Evolutionary conservation across 1,139 yeast species (phyloP).

Genomic region (Citeromyces siamensis): DNA sequence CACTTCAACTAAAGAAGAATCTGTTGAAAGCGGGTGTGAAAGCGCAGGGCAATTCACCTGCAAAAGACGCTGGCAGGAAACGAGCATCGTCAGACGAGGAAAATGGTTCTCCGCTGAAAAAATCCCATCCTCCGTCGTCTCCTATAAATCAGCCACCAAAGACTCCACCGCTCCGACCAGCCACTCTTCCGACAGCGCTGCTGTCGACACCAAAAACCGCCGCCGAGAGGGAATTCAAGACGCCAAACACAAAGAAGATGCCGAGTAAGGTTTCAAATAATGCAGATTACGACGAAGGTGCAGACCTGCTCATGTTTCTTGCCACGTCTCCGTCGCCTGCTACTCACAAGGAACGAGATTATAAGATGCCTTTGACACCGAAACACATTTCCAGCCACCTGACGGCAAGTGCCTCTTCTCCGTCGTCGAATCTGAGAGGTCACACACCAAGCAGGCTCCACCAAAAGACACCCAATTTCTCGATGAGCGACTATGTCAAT

Average conservation of each 20-base stretch:
- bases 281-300: slow-evolving; percentile 57
- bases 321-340: slow-evolving; percentile 85
- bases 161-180: neutral
- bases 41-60: slow-evolving; percentile 10
- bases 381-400: slow-evolving; percentile 11
- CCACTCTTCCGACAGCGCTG: slow-evolving; percentile 11
- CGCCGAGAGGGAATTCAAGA: slow-evolving; percentile 12
- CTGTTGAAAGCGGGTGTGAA: slow-evolving; percentile 24
- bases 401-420: slow-evolving; percentile 6
- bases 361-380: slow-evolving; percentile 20
- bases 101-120: slow-evolving; percentile 1
- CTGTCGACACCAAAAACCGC: slow-evolving; percentile 18
- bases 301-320: slow-evolving; percentile 66
- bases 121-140: slow-evolving; percentile 1
- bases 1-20: slow-evolving; percentile 24
- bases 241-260: slow-evolving; percentile 14
- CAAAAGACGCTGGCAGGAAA: neutral
- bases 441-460: slow-evolving; percentile 15
- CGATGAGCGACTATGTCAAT: slow-evolving; percentile 73
- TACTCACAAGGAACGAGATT: slow-evolving; percentile 9
- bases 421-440: slow-evolving; percentile 8
- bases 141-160: slow-evolving; percentile 3
- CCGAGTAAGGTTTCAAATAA: slow-evolving; percentile 2
- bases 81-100: slow-evolving; percentile 2
- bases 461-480: slow-evolving; percentile 58